Conservation (phyloP, 2,329 filamentous ascomycete genomes). For the Drechslerella coelobrocha region DNA sequence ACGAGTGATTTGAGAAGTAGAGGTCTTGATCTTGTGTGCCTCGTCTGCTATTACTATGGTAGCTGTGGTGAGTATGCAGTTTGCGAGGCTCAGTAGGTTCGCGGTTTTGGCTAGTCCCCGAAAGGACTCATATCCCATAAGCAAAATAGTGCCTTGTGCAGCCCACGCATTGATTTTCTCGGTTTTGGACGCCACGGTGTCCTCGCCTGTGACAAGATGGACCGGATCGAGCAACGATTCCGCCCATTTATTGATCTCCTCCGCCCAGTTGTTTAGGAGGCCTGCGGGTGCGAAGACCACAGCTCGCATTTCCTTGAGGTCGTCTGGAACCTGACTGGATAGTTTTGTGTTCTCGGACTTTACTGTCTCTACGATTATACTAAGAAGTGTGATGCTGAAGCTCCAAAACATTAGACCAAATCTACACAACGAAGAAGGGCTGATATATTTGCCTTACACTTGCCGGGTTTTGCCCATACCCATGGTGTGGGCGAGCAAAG, state of each 20-base stretch:
- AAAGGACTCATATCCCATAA: conserved; percentile 78
- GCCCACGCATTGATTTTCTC: conserved; percentile 67
- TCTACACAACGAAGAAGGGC: not conserved
- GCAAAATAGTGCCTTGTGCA: conserved; percentile 71
- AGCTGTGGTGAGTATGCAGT: conserved; percentile 67
- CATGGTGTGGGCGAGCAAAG: conserved; percentile 66
- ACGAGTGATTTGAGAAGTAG: conserved; percentile 62
- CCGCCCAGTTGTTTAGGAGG: conserved; percentile 80
- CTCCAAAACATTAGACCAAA: not conserved
- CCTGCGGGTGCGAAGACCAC: conserved; percentile 78
- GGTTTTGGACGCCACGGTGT: conserved; percentile 64
- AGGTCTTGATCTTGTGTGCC: conserved; percentile 79
- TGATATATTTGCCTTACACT: conserved; percentile 63
- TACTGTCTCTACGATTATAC: conserved; percentile 73
- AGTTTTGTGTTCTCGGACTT: conserved; percentile 67
- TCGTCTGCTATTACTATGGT: conserved; percentile 84
- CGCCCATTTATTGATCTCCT: conserved; percentile 75
- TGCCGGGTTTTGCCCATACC: conserved; percentile 93
- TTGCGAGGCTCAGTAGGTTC: not conserved
- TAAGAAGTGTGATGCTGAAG: conserved; percentile 73
- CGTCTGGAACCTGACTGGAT: conserved; percentile 70
- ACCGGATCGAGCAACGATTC: conserved; percentile 58
- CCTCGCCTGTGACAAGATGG: conserved; percentile 63
- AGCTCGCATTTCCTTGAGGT: conserved; percentile 69
- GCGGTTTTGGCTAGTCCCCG: conserved; percentile 58